Evolutionary conservation across 2,329 filamentous ascomycete species (phyloP).

Genomic region (Colletotrichum sidae): DNA sequence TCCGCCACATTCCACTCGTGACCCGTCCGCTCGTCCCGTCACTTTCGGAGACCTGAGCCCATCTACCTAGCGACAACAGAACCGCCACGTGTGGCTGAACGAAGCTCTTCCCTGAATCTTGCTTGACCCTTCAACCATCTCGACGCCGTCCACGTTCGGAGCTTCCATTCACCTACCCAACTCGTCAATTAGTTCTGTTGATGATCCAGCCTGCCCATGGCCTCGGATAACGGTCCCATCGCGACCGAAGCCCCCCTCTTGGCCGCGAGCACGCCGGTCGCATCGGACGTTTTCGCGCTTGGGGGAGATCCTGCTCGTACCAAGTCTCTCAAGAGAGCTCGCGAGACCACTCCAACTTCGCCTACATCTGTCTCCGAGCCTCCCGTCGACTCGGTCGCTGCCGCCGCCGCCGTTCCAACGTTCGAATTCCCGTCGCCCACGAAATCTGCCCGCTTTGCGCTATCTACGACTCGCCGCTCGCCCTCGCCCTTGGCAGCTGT

Average conservation of each 20-base stretch:
- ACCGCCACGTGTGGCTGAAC: slow-evolving; percentile 37
- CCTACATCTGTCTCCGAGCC: slow-evolving; percentile 45
- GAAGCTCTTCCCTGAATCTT: slow-evolving; percentile 34
- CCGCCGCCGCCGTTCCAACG: slow-evolving; percentile 12
- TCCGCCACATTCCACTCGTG: slow-evolving; percentile 35
- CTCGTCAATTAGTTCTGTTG: slow-evolving; percentile 17
- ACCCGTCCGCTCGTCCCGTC: slow-evolving; percentile 37
- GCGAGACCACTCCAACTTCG: slow-evolving; percentile 56
- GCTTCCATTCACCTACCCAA: slow-evolving; percentile 1
- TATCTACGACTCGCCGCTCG: slow-evolving; percentile 54
- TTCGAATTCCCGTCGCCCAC: slow-evolving; percentile 56
- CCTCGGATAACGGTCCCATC: slow-evolving; percentile 64
- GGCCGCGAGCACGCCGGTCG: slow-evolving; percentile 49
- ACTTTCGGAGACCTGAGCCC: slow-evolving; percentile 33
- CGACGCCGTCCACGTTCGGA: slow-evolving; percentile 28
- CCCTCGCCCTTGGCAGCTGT: slow-evolving; percentile 58
- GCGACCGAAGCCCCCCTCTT: slow-evolving; percentile 62
- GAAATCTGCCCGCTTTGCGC: slow-evolving; percentile 64
- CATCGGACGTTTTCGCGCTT: slow-evolving; percentile 53
- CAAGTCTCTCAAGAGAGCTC: slow-evolving; percentile 55
- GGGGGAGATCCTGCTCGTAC: slow-evolving; percentile 48
- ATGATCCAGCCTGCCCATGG: slow-evolving; percentile 54
- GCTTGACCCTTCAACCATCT: slow-evolving; percentile 29
- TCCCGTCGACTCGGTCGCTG: slow-evolving; percentile 23
- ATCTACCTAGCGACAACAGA: slow-evolving; percentile 19